These are phyloP conservation scores for Pseudogymnoascus verrucosus DNA, from an alignment of 2,329 filamentous ascomycete species.

Conservation along the genomic window DNA sequence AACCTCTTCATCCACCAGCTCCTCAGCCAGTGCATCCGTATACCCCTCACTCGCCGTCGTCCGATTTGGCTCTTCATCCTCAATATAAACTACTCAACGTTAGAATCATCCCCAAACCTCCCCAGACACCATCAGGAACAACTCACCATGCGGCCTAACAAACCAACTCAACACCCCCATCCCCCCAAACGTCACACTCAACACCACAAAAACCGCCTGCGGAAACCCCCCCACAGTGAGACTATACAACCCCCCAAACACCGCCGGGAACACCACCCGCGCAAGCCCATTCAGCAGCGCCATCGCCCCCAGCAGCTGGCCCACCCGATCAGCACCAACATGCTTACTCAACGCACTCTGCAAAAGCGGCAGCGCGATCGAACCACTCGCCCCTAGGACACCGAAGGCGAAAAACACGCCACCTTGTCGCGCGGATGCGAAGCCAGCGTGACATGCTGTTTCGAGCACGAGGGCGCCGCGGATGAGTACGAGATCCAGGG, in stretches of 20 bases:
- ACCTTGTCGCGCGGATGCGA: constrained; percentile 55
- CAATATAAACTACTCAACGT: constrained; percentile 10
- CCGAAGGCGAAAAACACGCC: constrained; percentile 64
- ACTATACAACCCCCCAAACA: constrained; percentile 83
- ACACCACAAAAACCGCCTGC: constrained; percentile 73
- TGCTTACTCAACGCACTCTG: constrained; percentile 86
- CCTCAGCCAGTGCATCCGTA: neutral
- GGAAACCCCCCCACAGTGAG: constrained; percentile 69
- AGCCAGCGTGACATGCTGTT: constrained; percentile 66
- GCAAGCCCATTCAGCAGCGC: constrained; percentile 79
- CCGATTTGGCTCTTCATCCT: constrained; percentile 5
- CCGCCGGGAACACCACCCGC: constrained; percentile 66
- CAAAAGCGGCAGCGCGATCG: constrained; percentile 76
- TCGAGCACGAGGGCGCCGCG: constrained; percentile 70
- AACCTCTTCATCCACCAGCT: constrained; percentile 11
- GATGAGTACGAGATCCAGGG: constrained; percentile 69
- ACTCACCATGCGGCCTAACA: constrained; percentile 66
- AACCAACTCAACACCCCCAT: constrained; percentile 62
- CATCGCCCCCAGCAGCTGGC: constrained; percentile 79
- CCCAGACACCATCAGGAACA: too few species aligned
- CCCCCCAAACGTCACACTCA: constrained; percentile 57
- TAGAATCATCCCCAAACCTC: neutral
- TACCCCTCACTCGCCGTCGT: neutral
- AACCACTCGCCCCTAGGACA: constrained; percentile 67
- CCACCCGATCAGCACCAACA: constrained; percentile 71